These are phyloP conservation scores for Geum urbanum DNA, from an alignment of 306 rosid species.

Conservation along the genomic window DNA sequence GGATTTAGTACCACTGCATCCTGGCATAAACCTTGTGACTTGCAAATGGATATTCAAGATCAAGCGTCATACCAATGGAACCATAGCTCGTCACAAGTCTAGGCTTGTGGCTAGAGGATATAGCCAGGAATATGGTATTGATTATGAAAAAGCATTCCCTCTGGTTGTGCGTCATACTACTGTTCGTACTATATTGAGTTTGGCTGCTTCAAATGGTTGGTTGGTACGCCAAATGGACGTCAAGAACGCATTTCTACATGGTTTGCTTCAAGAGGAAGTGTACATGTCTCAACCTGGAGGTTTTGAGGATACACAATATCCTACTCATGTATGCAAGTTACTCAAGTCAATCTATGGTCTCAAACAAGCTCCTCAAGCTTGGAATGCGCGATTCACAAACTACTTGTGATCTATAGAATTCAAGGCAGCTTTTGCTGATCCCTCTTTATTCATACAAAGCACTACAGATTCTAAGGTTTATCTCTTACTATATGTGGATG, in stretches of 20 bases:
- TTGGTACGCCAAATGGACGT: not conserved
- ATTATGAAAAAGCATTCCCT: not conserved
- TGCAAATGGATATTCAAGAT: not conserved
- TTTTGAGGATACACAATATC: not conserved
- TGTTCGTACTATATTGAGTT: not conserved
- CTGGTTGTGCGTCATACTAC: not conserved
- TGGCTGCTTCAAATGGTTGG: not conserved
- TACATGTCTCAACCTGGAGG: not conserved
- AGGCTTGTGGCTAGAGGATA: not conserved
- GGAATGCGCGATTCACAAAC: not conserved
- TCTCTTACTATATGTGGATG: no score
- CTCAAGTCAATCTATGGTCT: not conserved
- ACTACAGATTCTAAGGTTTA: no score
- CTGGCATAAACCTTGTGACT: not conserved
- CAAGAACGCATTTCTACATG: not conserved
- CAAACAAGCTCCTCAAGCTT: not conserved
- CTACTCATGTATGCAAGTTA: not conserved
- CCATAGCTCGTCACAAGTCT: not conserved
- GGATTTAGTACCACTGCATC: not conserved
- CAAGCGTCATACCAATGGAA: not conserved
- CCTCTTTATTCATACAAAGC: not conserved
- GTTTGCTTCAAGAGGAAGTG: not conserved
- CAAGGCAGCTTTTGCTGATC: not conserved
- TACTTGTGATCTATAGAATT: not conserved
- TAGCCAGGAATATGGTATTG: not conserved